A percentile compares a stretch with the other conserved stretches of the same genome.
phyloP scores from a whole-genome alignment of 2,329 filamentous ascomycete genomes.

The Lomentospora prolificans region DNA sequence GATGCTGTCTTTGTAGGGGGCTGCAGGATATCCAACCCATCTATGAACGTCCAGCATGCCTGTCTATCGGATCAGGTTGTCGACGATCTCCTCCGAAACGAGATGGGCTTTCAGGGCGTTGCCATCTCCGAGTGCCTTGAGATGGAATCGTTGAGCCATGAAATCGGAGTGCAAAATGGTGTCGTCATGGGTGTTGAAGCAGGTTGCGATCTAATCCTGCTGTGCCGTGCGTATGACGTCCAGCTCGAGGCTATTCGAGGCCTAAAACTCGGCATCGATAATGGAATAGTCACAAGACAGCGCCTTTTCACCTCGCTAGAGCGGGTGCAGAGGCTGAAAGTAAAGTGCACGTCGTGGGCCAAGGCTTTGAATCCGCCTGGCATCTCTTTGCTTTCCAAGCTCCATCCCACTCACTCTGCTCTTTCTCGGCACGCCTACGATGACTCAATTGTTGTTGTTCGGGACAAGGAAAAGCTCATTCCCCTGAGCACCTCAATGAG shows the following conservation, averaged over 20 bases:
- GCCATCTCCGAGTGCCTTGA: constrained; percentile 92
- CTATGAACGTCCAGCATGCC: constrained; percentile 91
- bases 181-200: constrained; percentile 97
- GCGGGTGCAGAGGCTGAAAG: constrained; percentile 72
- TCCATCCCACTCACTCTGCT: constrained; percentile 72
- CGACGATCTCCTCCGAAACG: constrained; percentile 76
- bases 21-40: constrained; percentile 82
- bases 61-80: constrained; percentile 90
- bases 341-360: constrained; percentile 79
- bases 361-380: constrained; percentile 84
- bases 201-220: constrained; percentile 81
- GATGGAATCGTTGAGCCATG: constrained; percentile 92
- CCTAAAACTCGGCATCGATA: constrained; percentile 80
- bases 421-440: constrained; percentile 84
- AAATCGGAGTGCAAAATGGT: constrained; percentile 92
- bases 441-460: constrained; percentile 82
- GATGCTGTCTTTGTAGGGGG: constrained; percentile 96
- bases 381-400: constrained; percentile 62
- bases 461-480: constrained; percentile 77
- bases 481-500: constrained; percentile 76
- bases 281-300: constrained; percentile 74
- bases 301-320: constrained; percentile 72
- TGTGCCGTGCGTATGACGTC: constrained; percentile 79
- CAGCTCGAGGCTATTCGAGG: constrained; percentile 89
- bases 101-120: constrained; percentile 82